Base-by-base conservation (phyloP, 768 basidiomycete species). In the Rhodotorula babjevae region DNA sequence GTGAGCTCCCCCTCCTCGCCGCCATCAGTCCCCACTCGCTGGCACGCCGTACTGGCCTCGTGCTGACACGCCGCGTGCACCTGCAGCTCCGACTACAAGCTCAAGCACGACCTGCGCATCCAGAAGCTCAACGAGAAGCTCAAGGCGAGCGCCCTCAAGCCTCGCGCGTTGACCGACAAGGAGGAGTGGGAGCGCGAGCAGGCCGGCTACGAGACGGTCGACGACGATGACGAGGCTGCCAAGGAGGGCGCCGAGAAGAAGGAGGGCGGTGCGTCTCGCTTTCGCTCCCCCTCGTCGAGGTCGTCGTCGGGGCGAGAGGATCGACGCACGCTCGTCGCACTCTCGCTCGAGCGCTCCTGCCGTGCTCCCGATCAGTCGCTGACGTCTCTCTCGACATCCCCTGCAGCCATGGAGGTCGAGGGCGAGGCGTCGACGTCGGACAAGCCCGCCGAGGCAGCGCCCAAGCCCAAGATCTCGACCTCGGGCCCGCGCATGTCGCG, bases 401-500 rank as follows among this genome's bases (percentile, higher is more conserved):
- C 50, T 23, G 31, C n/a, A 64, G 65, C 19, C 31, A 69, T 61
- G 71, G 66, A 68, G 31, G 65, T 75, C 44, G 66, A 75, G 33
- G 67, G 58, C 36, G 55, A 31, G 21, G 65, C 65, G 1, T 65
- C 64, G 10, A 65, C 64, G 10, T 65, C 56, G 27, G n/a, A 58
- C 14, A n/a, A n/a, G n/a, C 40, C 36, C 25, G 60, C 18, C 29
- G 58, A 29, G 18, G 1, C 25, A 3, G 40, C 40, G 0, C 36
- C 36, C 9, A 60, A 60, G 42, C 25, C 74, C 55, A 78, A 77
- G 63, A 73, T 81, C 64, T 81, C 80, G 11, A 82, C 82, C 19
- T 80, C 80, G 15, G 82, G 80, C 8, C 76, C 79, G 18, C 67
- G 81, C 25, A 71, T 78, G 42, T 75, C 76, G 19, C 66, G 81